These are phyloP conservation scores for Anisogramma anomala DNA, from an alignment of 2,329 filamentous ascomycete species.

Conservation along the genomic window DNA sequence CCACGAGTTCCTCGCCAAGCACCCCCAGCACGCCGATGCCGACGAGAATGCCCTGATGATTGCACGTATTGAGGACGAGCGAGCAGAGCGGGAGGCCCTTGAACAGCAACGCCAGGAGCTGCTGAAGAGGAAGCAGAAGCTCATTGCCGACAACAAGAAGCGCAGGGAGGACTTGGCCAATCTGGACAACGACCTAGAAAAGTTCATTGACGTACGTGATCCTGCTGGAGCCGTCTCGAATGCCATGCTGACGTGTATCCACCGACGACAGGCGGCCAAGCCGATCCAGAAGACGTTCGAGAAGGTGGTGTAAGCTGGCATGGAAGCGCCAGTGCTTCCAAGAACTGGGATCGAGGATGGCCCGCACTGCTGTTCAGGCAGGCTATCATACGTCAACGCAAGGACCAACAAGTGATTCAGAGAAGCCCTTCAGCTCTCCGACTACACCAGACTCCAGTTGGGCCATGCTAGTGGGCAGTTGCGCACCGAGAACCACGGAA, in stretches of 20 bases:
- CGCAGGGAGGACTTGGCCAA: slow-evolving; percentile 87
- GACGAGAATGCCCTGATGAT: slow-evolving; percentile 78
- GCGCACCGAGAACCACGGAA: too few species aligned
- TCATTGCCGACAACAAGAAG: slow-evolving; percentile 69
- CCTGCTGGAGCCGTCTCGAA: too few species aligned
- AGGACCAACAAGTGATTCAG: too few species aligned
- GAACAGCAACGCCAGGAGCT: slow-evolving; percentile 75
- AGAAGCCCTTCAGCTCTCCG: too few species aligned
- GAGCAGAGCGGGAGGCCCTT: slow-evolving; percentile 68
- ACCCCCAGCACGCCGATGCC: slow-evolving; percentile 61
- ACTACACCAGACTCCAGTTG: too few species aligned
- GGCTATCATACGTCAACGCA: too few species aligned
- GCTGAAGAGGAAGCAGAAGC: slow-evolving; percentile 52
- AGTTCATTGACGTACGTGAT: slow-evolving; percentile 69
- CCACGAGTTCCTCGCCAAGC: slow-evolving; percentile 66
- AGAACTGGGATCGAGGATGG: too few species aligned
- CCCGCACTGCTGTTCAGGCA: too few species aligned
- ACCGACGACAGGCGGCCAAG: slow-evolving; percentile 56
- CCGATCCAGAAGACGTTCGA: slow-evolving; percentile 80
- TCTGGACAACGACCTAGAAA: slow-evolving; percentile 83
- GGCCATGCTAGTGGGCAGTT: too few species aligned
- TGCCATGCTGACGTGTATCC: too few species aligned
- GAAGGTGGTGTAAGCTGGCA: slow-evolving; percentile 43
- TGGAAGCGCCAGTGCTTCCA: too few species aligned
- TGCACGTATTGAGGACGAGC: slow-evolving; percentile 83